phyloP scores from a whole-genome alignment of 257 asterid genomes.

The Nicotiana paniculata region DNA sequence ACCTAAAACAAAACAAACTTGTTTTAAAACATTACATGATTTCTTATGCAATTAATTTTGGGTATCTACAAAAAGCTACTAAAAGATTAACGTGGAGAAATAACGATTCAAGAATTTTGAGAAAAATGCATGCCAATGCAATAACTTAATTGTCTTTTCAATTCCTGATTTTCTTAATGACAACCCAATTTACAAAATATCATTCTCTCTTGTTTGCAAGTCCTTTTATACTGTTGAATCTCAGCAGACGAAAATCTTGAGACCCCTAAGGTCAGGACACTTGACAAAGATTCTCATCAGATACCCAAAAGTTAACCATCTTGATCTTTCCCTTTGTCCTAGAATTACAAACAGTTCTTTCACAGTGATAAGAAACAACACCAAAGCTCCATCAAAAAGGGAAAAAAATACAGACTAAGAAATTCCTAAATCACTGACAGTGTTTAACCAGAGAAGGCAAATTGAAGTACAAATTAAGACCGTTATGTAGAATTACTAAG shows the following conservation, averaged over 20 bases:
- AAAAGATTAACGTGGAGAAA: not conserved
- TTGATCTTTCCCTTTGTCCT: constrained; percentile 75
- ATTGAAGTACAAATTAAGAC: too few relatives aligned
- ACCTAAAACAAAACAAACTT: not conserved
- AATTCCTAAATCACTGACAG: too few relatives aligned
- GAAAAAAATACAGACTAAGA: too few relatives aligned
- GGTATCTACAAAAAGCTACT: not conserved
- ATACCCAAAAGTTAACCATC: constrained; percentile 38
- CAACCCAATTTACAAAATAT: constrained; percentile 59
- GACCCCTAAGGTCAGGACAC: constrained; percentile 57
- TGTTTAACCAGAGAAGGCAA: too few relatives aligned
- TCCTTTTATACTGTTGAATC: constrained; percentile 57
- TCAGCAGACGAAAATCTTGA: constrained; percentile 52
- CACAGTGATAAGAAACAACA: constrained; percentile 6
- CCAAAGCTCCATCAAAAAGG: too few relatives aligned
- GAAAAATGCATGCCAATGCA: not conserved
- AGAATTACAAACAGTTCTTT: constrained; percentile 53
- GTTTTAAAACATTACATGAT: not conserved
- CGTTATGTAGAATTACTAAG: too few relatives aligned
- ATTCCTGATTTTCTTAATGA: constrained; percentile 61
- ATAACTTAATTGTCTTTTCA: constrained; percentile 26
- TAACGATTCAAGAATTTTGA: not conserved
- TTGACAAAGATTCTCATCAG: constrained; percentile 38
- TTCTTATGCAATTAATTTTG: not conserved
- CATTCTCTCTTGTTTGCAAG: constrained; percentile 73